A percentile compares a stretch with the other conserved stretches of the same genome.
Conservation (phyloP, 805 yeast species). For the Pichia thaimueangensis region DNA sequence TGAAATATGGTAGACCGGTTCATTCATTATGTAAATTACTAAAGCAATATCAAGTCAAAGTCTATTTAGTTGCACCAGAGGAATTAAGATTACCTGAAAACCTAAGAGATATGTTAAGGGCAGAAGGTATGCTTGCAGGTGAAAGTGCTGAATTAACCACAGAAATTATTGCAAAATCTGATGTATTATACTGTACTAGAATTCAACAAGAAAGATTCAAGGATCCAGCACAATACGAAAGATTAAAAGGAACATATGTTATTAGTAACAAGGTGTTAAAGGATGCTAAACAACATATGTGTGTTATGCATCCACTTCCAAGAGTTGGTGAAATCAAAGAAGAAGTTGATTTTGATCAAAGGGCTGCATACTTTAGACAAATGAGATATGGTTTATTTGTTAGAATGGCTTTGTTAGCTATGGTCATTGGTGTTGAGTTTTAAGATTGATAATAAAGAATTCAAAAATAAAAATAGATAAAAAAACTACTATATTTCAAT, state of each 20-base stretch:
- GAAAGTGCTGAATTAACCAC: slow-evolving; percentile 78
- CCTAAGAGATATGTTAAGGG: slow-evolving; percentile 58
- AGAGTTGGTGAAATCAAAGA: slow-evolving; percentile 94
- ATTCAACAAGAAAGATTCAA: slow-evolving; percentile 95
- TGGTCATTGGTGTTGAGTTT: slow-evolving; percentile 94
- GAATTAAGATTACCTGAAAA: slow-evolving; percentile 80
- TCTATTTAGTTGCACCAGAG: slow-evolving; percentile 86
- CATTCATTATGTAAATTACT: slow-evolving; percentile 90
- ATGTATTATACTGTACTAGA: slow-evolving; percentile 95
- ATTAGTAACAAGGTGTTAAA: slow-evolving; percentile 88
- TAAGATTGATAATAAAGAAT: slow-evolving; percentile 31
- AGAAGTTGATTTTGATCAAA: slow-evolving; percentile 98
- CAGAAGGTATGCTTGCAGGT: slow-evolving; percentile 59
- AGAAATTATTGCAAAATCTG: slow-evolving; percentile 82
- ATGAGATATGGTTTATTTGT: slow-evolving; percentile 98
- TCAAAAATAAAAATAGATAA: neutral
- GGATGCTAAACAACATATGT: slow-evolving; percentile 96
- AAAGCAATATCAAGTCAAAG: slow-evolving; percentile 85
- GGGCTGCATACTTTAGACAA: slow-evolving; percentile 99
- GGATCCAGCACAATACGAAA: slow-evolving; percentile 67
- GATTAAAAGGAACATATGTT: slow-evolving; percentile 84
- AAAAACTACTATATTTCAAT: neutral
- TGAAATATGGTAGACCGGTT: slow-evolving; percentile 97
- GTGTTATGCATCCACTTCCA: slow-evolving; percentile 98
- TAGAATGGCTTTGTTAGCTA: slow-evolving; percentile 96